These are phyloP conservation scores for Stylosanthes scabra DNA, from an alignment of 331 rosid genomes.

Conservation along the genomic window DNA sequence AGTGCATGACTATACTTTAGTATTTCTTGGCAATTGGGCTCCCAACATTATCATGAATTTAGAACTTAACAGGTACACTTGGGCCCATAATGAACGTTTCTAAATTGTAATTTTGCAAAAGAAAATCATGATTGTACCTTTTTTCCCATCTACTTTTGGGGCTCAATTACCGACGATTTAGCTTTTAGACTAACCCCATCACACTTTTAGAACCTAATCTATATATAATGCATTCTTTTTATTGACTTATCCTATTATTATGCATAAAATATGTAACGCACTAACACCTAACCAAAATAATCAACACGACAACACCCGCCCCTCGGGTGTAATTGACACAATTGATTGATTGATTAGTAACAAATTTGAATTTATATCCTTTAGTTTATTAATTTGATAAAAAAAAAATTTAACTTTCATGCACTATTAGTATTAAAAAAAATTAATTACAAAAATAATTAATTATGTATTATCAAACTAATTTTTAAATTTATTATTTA, in stretches of 20 bases:
- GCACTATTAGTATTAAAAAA: no score
- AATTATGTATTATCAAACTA: no score
- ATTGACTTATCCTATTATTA: conserved; percentile 8
- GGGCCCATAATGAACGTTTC: conserved; percentile 39
- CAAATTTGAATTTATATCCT: no score
- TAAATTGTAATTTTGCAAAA: conserved; percentile 27
- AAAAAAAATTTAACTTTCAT: no score
- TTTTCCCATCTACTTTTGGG: conserved; percentile 40
- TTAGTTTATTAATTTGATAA: no score
- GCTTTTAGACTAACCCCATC: conserved; percentile 23
- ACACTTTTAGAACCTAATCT: conserved; percentile 52
- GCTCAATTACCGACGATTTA: conserved; percentile 47
- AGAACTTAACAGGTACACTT: background rate
- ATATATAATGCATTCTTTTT: conserved; percentile 31
- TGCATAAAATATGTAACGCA: conserved; percentile 25
- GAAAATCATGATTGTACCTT: conserved; percentile 61
- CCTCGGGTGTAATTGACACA: no score
- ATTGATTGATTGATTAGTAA: no score
- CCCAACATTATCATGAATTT: conserved; percentile 6
- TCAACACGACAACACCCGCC: background rate
- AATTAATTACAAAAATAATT: no score
- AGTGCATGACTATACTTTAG: no score
- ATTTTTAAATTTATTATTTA: no score
- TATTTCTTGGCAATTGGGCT: conserved; percentile 11
- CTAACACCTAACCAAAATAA: conserved; percentile 32